Evolutionary conservation across 75 land plant species (phyloP).

Genomic region (Chamaecyparis obtusa): DNA sequence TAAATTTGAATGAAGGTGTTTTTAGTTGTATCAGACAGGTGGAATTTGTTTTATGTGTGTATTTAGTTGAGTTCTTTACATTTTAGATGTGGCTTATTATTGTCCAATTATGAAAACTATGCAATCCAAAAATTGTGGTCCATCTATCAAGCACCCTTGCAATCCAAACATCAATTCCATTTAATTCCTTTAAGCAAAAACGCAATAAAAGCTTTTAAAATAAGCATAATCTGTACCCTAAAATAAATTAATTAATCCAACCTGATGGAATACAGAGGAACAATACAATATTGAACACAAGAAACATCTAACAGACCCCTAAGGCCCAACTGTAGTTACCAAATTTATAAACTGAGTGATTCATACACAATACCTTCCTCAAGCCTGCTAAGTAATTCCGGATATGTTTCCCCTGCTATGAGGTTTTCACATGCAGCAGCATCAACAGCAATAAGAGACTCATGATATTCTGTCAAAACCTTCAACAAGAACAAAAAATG

Average conservation of each 20-base stretch:
- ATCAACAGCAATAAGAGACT: slow-evolving; percentile 32
- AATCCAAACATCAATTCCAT: neutral
- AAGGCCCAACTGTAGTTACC: neutral
- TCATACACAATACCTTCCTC: slow-evolving; percentile 50
- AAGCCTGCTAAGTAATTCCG: slow-evolving; percentile 52
- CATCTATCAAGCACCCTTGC: neutral
- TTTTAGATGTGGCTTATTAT: neutral
- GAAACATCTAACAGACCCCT: neutral
- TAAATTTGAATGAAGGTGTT: too few species aligned
- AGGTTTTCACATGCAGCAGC: slow-evolving; percentile 42
- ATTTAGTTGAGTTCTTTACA: too few species aligned
- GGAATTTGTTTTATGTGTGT: too few species aligned
- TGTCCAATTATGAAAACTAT: neutral
- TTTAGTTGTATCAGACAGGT: too few species aligned
- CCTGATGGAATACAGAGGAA: neutral
- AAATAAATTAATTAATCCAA: neutral
- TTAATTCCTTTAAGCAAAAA: neutral
- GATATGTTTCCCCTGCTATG: slow-evolving; percentile 59
- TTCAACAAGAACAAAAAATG: slow-evolving; percentile 23
- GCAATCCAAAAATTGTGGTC: neutral
- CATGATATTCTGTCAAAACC: slow-evolving; percentile 71
- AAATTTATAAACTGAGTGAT: neutral
- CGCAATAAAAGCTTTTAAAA: neutral
- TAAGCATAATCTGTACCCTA: neutral
- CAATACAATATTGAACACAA: neutral